Evolutionary conservation across 257 asterid species (phyloP).

Genomic region (Penstemon davidsonii): DNA sequence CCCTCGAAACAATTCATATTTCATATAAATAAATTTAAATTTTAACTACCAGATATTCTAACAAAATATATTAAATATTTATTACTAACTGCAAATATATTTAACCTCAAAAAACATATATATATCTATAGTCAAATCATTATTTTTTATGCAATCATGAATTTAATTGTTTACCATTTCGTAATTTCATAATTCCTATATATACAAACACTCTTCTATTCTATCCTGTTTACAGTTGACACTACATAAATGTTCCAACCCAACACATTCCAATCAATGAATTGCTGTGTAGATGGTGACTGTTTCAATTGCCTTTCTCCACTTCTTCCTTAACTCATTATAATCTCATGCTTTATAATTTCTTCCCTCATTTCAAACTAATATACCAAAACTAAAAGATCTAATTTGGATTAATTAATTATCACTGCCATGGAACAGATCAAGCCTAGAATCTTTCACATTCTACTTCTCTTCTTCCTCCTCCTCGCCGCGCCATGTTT

Average conservation of each 20-base stretch:
- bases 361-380: neutral
- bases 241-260: constrained; percentile 11
- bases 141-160: no score
- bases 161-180: no score
- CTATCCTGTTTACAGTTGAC: no score
- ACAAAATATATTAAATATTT: no score
- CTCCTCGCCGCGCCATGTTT: constrained; percentile 23
- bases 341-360: constrained; percentile 7
- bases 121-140: no score
- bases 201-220: no score
- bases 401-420: neutral
- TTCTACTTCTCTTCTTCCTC: constrained; percentile 33
- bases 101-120: no score
- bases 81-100: no score
- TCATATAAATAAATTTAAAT: no score
- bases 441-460: constrained; percentile 13
- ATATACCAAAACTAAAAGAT: neutral
- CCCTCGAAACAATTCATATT: no score
- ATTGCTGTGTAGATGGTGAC: constrained; percentile 29
- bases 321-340: neutral
- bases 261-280: constrained; percentile 19
- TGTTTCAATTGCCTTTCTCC: neutral
- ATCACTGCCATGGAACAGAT: constrained; percentile 32
- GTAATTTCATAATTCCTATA: no score
- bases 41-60: no score